Percentiles rank a stretch among this genome's conserved stretches.
phyloP scores from a whole-genome alignment of 345 rosid species.

The Kernera saxatilis region DNA sequence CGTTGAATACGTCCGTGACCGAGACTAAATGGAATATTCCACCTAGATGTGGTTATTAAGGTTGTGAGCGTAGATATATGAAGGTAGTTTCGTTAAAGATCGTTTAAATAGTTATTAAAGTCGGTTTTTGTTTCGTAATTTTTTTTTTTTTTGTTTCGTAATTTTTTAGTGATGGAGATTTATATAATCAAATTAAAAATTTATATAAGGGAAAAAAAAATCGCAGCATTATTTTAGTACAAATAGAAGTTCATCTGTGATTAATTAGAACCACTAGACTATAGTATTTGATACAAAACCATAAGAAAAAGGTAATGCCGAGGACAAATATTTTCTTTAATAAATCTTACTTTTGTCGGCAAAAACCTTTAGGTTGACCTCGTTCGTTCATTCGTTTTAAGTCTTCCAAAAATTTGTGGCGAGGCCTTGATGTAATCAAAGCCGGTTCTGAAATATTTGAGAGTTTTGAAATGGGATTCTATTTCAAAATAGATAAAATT shows the following conservation, averaged over 20 bases:
- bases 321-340: neutral
- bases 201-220: neutral
- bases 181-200: neutral
- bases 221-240: neutral
- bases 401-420: neutral
- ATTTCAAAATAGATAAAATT: too few relatives aligned
- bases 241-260: neutral
- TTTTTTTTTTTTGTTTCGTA: neutral
- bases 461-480: too few relatives aligned
- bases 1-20: slow-evolving; percentile 18
- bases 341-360: neutral
- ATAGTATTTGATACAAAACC: neutral
- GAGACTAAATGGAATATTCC: slow-evolving; percentile 34
- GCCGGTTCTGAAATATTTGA: neutral
- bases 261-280: neutral
- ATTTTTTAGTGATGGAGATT: neutral
- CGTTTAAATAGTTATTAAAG: neutral
- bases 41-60: slow-evolving; percentile 25
- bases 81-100: neutral
- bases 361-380: neutral
- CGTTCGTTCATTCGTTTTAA: neutral
- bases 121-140: neutral
- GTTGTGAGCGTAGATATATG: neutral
- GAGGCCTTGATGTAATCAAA: too few relatives aligned
- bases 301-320: neutral